Evolutionary conservation across 306 rosid species (phyloP), one percentile per base, ranked within the genome.

Genomic region (Begonia masoniana): DNA sequence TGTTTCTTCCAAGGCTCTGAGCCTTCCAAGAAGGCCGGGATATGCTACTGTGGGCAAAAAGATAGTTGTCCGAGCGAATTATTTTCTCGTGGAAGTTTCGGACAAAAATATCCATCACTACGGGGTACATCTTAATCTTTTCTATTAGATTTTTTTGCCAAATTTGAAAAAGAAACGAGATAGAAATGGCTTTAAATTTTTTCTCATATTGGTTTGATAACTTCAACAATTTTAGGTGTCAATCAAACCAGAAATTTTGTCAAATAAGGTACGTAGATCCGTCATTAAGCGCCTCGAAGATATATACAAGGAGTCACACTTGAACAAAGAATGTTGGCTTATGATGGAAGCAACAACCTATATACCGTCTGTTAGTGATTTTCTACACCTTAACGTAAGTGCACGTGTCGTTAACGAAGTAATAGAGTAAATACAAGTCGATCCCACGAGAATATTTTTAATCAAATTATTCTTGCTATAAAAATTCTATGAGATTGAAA

Each of bases 321-420:
- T 89, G 6, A 87, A 80, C 0, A 66, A 17, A 76, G 76, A 4
- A 5, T 1, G 1, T 71, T 79, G 0, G 94, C 85, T 0, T 89
- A 71, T 1, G 95, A 89, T 60, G 97, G 97, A 0, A 53, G 80
- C 9, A 89, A 81, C 42, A 78, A 71, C 47, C 57, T 89, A 3
- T 89, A 35, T 12, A 76, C 80, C 2, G 2, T 2, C 2, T 4
- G 2, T 24, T 4, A 24, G 4, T 4, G 4, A 24, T 24, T 24
- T 24, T 4, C 2, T 2, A 4, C 4, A n/a, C n/a, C n/a, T n/a
- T n/a, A n/a, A n/a, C n/a, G n/a, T n/a, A n/a, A n/a, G n/a, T n/a
- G n/a, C n/a, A n/a, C n/a, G n/a, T n/a, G n/a, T n/a, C n/a, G n/a
- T n/a, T n/a, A n/a, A n/a, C n/a, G n/a, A n/a, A n/a, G n/a, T n/a